Base-by-base conservation (phyloP, 1,284 basidiomycete genomes). In the Cryptococcus jaspeensis region DNA sequence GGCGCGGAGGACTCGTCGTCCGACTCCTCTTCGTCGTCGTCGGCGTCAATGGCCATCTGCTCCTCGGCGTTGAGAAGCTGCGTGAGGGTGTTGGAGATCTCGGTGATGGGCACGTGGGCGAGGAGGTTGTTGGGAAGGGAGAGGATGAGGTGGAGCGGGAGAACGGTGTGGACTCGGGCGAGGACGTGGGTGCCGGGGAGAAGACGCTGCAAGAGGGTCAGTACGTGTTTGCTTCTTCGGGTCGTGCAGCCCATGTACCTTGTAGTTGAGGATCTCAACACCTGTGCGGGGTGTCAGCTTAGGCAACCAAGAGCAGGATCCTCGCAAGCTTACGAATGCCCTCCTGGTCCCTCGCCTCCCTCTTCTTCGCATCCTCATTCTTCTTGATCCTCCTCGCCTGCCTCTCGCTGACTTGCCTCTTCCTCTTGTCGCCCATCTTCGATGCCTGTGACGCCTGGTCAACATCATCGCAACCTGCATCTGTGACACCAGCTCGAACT, bases 111-210 rank as follows among this genome's bases (percentile, higher is more conserved):
- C 25, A 99, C 83, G 77, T 99, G 94, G 4, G 86, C 96, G 62
- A 93, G 84, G 42, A 99, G 85, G 79, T 99, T 95, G 73, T 94
- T 91, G 22, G 96, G 95, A 22, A 99, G 82, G 7, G 94, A 97
- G 23, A 99, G 81, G 56, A 99, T 85, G 43, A 99, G 83, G 46
- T 91, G 90, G 23, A 99, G 85, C 3, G 95, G 91, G 61, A 92
- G 86, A 47, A 99, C 84, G 15, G 89, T 86, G 64, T 92, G 83
- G 49, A 99, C 84, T 76, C 92, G 89, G 36, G 87, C 88, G 36
- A 99, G 81, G 18, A 98, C 82, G 70, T 88, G 90, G 81, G 92
- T 92, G 37, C 94, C 95, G 36, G 87, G 81, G 38, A 83, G 78
- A 8, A 98, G 81, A 64, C 93, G 86, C 91, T 94, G 40, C 23